Conservation (phyloP, 2,329 filamentous ascomycete genomes). For the Claviceps cyperi region DNA sequence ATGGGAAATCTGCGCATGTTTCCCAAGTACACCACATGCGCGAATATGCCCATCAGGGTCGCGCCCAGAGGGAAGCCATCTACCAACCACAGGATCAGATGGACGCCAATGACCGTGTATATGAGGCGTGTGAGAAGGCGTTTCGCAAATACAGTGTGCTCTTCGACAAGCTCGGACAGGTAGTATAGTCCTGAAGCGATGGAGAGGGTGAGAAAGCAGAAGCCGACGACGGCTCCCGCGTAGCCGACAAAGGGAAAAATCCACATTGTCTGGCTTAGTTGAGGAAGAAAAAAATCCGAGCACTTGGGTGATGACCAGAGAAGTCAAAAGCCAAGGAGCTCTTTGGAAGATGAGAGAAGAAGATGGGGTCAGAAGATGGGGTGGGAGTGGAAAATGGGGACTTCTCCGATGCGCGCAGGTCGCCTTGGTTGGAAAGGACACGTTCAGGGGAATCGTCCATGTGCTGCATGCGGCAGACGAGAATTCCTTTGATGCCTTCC, state of each 20-base stretch:
- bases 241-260: slow-evolving; percentile 88
- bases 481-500: too few species aligned
- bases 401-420: not conserved
- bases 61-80: slow-evolving; percentile 75
- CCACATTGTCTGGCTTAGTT: slow-evolving; percentile 58
- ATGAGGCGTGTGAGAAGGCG: slow-evolving; percentile 75
- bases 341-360: not conserved
- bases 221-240: slow-evolving; percentile 72
- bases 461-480: not conserved
- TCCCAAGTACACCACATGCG: slow-evolving; percentile 74
- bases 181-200: slow-evolving; percentile 99
- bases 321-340: not conserved
- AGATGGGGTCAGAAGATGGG: not conserved
- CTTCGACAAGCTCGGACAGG: slow-evolving; percentile 92
- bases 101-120: slow-evolving; percentile 62
- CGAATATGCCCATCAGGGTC: slow-evolving; percentile 60
- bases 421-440: slow-evolving; percentile 6
- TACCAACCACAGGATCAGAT: slow-evolving; percentile 59
- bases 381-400: not conserved
- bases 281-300: too few species aligned
- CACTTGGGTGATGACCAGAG: not conserved
- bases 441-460: slow-evolving; percentile 3
- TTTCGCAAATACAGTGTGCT: slow-evolving; percentile 88
- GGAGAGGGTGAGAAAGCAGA: slow-evolving; percentile 84
- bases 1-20: slow-evolving; percentile 65